These are phyloP conservation scores for Xylaria venustula DNA, from an alignment of 495 filamentous ascomycete genomes.

Conservation along the genomic window DNA sequence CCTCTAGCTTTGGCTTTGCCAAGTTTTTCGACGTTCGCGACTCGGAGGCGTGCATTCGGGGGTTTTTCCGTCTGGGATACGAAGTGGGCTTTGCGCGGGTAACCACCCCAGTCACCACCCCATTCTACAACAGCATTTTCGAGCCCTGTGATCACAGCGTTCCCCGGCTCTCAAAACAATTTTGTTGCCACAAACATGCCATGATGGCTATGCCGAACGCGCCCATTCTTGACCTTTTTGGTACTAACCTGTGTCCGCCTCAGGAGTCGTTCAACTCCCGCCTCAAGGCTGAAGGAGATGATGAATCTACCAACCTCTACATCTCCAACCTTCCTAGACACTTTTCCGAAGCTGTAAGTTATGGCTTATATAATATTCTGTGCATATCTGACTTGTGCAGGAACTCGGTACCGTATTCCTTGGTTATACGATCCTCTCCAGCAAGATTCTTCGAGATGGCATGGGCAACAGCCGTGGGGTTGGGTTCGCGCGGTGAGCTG, in stretches of 20 bases:
- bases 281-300: slow-evolving; percentile 87
- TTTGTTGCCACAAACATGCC: slow-evolving; percentile 9
- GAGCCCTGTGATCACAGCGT: slow-evolving; percentile 6
- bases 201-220: slow-evolving; percentile 8
- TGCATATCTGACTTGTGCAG: slow-evolving; percentile 36
- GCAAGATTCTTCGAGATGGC: slow-evolving; percentile 87
- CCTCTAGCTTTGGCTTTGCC: slow-evolving; percentile 85
- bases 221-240: slow-evolving; percentile 12
- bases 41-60: slow-evolving; percentile 92
- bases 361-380: neutral
- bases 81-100: slow-evolving; percentile 95
- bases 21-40: slow-evolving; percentile 84
- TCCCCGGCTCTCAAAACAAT: neutral
- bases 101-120: slow-evolving; percentile 13
- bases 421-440: slow-evolving; percentile 80
- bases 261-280: slow-evolving; percentile 95
- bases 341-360: slow-evolving; percentile 80
- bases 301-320: slow-evolving; percentile 88
- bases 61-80: slow-evolving; percentile 90
- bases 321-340: slow-evolving; percentile 90
- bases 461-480: slow-evolving; percentile 93
- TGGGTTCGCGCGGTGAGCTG: slow-evolving; percentile 85
- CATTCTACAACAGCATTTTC: neutral
- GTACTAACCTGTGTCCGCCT: slow-evolving; percentile 13
- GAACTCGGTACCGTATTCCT: slow-evolving; percentile 76